Evolutionary conservation across 257 asterid genomes (phyloP).

Genomic region (Solanum pimpinellifolium): DNA sequence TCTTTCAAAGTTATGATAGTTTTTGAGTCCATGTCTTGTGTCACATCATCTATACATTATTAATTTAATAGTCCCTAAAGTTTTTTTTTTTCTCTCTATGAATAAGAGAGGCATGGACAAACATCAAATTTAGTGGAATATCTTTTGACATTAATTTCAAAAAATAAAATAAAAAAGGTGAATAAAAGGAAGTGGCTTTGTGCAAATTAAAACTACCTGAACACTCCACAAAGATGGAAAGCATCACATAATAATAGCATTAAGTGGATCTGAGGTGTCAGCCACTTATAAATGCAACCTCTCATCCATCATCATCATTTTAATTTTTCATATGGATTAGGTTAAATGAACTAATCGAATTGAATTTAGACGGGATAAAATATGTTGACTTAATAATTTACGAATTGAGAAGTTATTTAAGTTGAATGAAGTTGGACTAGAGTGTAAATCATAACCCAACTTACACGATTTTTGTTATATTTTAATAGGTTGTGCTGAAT

Average conservation of each 20-base stretch:
- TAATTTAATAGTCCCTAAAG: neutral
- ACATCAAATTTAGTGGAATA: neutral
- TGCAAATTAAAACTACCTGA: neutral
- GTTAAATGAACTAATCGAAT: neutral
- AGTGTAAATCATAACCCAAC: neutral
- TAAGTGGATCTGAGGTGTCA: slow-evolving; percentile 45
- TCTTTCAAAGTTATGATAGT: neutral
- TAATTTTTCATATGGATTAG: neutral
- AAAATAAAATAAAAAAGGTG: neutral
- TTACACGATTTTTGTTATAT: too few species aligned
- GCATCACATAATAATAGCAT: neutral
- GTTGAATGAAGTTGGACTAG: neutral
- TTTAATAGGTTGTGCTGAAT: too few species aligned
- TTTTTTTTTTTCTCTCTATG: neutral
- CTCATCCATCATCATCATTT: neutral
- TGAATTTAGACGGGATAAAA: too few species aligned
- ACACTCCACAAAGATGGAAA: slow-evolving; percentile 7
- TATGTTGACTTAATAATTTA: too few species aligned
- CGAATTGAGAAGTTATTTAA: too few species aligned
- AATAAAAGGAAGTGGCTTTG: neutral
- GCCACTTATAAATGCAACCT: slow-evolving; percentile 17
- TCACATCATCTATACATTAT: neutral
- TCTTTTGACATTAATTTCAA: neutral
- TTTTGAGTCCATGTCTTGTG: neutral
- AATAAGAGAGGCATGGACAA: neutral